Evolutionary conservation across 331 rosid species (phyloP), one percentile per base, ranked within the genome.

Genomic region (Spiraea crenata): DNA sequence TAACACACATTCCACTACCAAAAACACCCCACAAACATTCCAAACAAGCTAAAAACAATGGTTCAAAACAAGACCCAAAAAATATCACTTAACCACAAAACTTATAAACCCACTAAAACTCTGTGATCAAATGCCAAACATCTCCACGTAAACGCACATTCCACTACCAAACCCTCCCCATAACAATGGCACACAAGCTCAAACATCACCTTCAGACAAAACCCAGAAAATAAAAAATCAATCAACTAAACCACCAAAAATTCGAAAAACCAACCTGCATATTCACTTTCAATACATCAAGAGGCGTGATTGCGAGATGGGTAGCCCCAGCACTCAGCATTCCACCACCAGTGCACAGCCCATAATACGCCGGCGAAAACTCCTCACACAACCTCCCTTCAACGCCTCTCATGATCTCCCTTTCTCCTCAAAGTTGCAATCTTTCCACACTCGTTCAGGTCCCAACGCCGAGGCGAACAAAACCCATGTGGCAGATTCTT

Each of bases 221-320:
- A 25, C 31, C 31, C 31, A 25, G 31, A 40, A 68, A 49, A 5
- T 3, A 46, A 40, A 44, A 35, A 17, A 15, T n/a, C 1, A 49
- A 19, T 20, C 41, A 42, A 52, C 57, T 52, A 5, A 17, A 65
- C 1, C 10, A 42, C 2, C 15, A 25, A 25, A 25, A 25, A 25
- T 25, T 25, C 31, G 31, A 25, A 41, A 8, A 76, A 78, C 60
- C 5, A 4, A 87, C 96, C 84, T 89, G 92, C 96, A 89, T 89
- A 76, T 89, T 84, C 15, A 89, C 95, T 87, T 86, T 89, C 73
- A 89, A 76, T 20, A 86, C 91, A 82, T 89, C 95, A 9, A 89
- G 81, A 55, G 95, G 95, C 11, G 95, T 89, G 54, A 82, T 70
- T 25, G 90, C 87, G 12, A 89, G 84, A 83, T 89, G 88, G 67